Base-by-base conservation (phyloP, 2,329 filamentous ascomycete species). In the Monosporascus sp. region DNA sequence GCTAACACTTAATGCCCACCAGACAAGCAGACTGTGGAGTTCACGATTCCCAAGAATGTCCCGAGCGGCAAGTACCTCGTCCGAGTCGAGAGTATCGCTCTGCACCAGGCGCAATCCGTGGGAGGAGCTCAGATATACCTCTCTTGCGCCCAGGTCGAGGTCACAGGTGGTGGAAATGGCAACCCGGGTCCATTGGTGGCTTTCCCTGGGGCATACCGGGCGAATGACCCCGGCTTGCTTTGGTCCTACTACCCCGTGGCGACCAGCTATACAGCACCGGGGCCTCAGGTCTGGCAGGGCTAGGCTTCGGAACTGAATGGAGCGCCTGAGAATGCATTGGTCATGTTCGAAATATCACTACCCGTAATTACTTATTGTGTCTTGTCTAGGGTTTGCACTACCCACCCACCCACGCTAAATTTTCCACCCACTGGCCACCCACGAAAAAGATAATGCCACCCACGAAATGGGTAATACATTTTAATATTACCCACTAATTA, bases 41-140 rank as follows among this genome's bases (percentile, higher is more conserved):
- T 75, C 52, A 67, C 63, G 14, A 64, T 72, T 48, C 69, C 69
- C 41, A 59, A 57, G 46, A 62, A 57, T 45, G 53, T 68, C 9
- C 69, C 69, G 1, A 63, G 60, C 51, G 69, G 70, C 20, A 65
- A 69, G 45, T 72, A 72, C 54, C 65, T 72, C 1, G 59, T 71
- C 24, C 65, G 70, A 41, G 65, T 70, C 5, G 69, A 71, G 52
- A 66, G 67, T 31, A 62, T 71, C 50, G 68, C 63, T 3, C 60
- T 71, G n/a, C 69, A 71, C 55, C 60, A 62, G 9, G 67, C 69
- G 4, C 63, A 68, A 35, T 52, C 41, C 7, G 60, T 62, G 5
- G 62, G 65, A 41, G 67, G 67, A 15, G 67, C 68, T 9, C 67
- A 70, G 61, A 66, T 69, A 44, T 70, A 67, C 53, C 57, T 68